Base-by-base conservation (phyloP, 371 early-diverging fungal genomes). In the Coemansia sp. region DNA sequence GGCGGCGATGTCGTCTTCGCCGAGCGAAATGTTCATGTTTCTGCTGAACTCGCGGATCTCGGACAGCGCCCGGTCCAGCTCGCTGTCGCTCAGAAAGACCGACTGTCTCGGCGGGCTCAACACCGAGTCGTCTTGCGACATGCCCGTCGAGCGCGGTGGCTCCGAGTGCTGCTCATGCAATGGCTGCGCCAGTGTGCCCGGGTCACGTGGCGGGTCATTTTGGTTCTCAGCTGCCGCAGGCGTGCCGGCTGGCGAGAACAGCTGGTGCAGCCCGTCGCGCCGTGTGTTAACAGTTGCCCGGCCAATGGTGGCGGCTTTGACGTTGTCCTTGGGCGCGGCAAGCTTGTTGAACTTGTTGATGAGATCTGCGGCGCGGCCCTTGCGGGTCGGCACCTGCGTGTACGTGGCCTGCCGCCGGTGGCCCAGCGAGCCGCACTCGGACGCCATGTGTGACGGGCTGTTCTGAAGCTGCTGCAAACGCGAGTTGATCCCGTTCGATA, bases 341-440 rank as follows among this genome's bases (percentile, higher is more conserved):
- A 72, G 43, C 49, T 68, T 68, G 53, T 72, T 72, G 50, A 72
- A 72, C 57, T 72, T 72, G 56, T 64, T 59, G 32, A 72, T 72
- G 9, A 72, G 63, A 46, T 64, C 72, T 4, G 72, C 72, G 5
- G 72, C 68, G 1, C 67, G 64, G 49, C 72, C 72, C 44, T 51
- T 59, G 14, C 64, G 32, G 7, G 72, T 60, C 9, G 62, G 63
- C 2, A 62, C 33, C 14, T 43, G 36, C 43, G 62, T 24, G 18
- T 32, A 38, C 5, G 48, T 24, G 10, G 60, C 29, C 38, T 46
- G 37, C 9, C 56, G 53, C 36, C 48, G 14, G n/a, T 56, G 51
- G 1, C 66, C 57, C 3, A 44, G 16, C 1, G 65, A 42, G 16
- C 48, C 32, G 34, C 43, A 62, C 24, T 55, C 34, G 34, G 51